Percentiles rank a stretch among this genome's conserved stretches.
Conservation (phyloP, 148 eudicot species). For the Rhododendron molle region DNA sequence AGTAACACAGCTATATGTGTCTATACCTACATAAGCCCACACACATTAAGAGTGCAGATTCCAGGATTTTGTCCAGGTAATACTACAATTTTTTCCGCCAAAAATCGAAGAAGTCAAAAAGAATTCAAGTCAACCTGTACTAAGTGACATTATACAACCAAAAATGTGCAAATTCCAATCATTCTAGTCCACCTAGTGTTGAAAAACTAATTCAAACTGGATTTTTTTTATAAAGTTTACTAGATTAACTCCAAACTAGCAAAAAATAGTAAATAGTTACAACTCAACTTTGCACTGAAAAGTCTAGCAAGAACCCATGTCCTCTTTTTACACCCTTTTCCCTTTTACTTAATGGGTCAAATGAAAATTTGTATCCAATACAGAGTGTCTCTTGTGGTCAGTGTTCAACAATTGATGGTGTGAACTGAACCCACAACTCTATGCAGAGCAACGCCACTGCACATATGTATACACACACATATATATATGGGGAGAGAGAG, state of each 20-base stretch:
- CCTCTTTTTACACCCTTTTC: not conserved
- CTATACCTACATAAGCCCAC: not conserved
- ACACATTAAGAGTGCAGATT: not conserved
- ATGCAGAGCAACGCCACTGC: not conserved
- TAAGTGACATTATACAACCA: not conserved
- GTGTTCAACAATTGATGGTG: not conserved
- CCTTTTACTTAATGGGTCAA: not conserved
- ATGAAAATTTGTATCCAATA: too few species aligned
- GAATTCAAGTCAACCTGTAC: not conserved
- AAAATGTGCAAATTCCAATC: not conserved
- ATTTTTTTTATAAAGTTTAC: too few species aligned
- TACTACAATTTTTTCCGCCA: too few species aligned
- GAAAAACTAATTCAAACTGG: not conserved
- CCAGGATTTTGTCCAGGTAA: not conserved
- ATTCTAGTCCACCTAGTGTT: not conserved
- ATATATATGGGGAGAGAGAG: not conserved
- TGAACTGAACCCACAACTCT: not conserved
- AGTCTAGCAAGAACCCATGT: not conserved
- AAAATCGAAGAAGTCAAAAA: not conserved
- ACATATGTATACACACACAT: too few species aligned
- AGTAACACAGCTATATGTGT: not conserved
- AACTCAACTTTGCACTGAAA: not conserved
- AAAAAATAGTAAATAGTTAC: not conserved
- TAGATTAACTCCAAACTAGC: not conserved
- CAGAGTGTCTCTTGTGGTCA: not conserved